Conservation (phyloP, 495 filamentous ascomycete species). For the Cairneyella variabilis region DNA sequence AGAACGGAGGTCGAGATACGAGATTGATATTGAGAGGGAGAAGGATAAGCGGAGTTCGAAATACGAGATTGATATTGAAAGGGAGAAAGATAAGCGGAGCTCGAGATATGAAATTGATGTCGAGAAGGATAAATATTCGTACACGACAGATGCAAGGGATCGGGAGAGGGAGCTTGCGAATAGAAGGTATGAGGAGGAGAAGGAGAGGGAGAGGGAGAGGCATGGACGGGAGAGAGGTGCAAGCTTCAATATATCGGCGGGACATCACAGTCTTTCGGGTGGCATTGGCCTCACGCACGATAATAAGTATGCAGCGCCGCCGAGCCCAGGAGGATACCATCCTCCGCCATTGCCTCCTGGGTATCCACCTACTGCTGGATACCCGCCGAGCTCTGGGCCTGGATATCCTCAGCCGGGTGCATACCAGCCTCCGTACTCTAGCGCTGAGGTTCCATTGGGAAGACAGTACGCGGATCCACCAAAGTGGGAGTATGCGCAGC, state of each 20-base stretch:
- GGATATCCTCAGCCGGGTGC: not conserved
- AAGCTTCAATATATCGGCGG: slow-evolving; percentile 24
- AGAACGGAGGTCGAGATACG: too few relatives aligned
- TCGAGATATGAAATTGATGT: too few relatives aligned
- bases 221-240: slow-evolving; percentile 25
- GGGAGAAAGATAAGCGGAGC: too few relatives aligned
- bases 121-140: slow-evolving; percentile 20
- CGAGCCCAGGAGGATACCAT: not conserved
- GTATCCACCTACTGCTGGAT: not conserved
- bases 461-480: slow-evolving; percentile 26
- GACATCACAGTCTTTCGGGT: slow-evolving; percentile 22
- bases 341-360: not conserved
- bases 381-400: not conserved
- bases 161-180: not conserved
- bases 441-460: not conserved
- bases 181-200: slow-evolving; percentile 8
- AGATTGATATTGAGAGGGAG: too few relatives aligned
- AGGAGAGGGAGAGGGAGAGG: slow-evolving; percentile 10
- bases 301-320: slow-evolving; percentile 21
- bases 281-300: slow-evolving; percentile 25
- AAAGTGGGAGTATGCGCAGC: slow-evolving; percentile 33
- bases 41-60: too few relatives aligned
- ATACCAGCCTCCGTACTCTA: slow-evolving; percentile 1
- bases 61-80: too few relatives aligned
- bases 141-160: not conserved